Percentiles rank a stretch among this genome's conserved stretches.
These are phyloP conservation scores for Solanum piurae DNA, from an alignment of 257 asterid genomes.

Conservation along the genomic window DNA sequence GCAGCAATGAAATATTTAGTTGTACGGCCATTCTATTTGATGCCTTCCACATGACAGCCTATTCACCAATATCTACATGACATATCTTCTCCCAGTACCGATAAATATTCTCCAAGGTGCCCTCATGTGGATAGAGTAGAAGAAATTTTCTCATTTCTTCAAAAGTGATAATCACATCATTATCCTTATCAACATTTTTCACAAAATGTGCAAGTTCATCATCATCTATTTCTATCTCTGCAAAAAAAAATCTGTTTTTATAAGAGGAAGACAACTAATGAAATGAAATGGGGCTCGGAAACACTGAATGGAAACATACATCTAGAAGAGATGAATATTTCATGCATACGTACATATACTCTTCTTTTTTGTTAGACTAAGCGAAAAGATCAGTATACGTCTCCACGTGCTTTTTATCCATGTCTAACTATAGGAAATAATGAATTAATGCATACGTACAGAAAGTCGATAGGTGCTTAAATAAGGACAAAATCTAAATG, in stretches of 20 bases:
- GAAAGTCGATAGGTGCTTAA: background rate
- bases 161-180: constrained; percentile 80
- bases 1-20: constrained; percentile 79
- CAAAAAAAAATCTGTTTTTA: constrained; percentile 39
- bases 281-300: background rate
- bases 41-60: constrained; percentile 89
- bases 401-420: background rate
- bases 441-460: background rate
- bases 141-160: constrained; percentile 95
- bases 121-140: constrained; percentile 21
- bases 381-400: background rate
- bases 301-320: background rate
- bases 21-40: constrained; percentile 78
- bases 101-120: constrained; percentile 79
- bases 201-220: constrained; percentile 21
- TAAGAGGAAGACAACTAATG: constrained; percentile 38
- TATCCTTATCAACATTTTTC: constrained; percentile 91
- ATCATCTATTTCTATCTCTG: constrained; percentile 26
- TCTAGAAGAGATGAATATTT: background rate
- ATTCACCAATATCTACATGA: constrained; percentile 92
- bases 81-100: constrained; percentile 83
- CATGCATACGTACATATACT: background rate
- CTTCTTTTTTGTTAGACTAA: background rate
- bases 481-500: background rate
- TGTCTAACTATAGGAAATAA: background rate